phyloP scores from a whole-genome alignment of 1,139 yeast species.

The Meyerozyma guilliermondii region DNA sequence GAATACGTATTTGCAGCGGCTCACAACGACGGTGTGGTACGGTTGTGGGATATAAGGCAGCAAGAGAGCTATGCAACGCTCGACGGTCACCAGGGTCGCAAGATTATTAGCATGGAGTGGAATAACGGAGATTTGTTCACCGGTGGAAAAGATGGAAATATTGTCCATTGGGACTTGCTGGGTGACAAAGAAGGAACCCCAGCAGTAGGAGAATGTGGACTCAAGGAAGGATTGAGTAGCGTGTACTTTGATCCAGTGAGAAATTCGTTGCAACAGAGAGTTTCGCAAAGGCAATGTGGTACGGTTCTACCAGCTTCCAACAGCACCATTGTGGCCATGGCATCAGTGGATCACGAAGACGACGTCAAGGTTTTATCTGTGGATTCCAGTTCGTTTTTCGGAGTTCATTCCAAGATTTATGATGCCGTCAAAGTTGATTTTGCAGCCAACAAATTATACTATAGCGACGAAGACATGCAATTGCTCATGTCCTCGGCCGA shows the following conservation, averaged over 20 bases:
- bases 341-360: conserved; percentile 25
- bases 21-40: conserved; percentile 52
- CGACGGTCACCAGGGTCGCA: conserved; percentile 49
- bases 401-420: conserved; percentile 44
- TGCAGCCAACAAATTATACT: conserved; percentile 23
- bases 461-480: conserved; percentile 29
- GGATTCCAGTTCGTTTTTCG: conserved; percentile 51
- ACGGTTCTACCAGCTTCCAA: conserved; percentile 55
- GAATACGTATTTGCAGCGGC: conserved; percentile 63
- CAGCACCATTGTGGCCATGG: conserved; percentile 41
- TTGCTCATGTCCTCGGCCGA: conserved; percentile 16
- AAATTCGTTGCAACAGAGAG: conserved; percentile 25
- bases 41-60: conserved; percentile 74
- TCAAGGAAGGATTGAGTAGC: conserved; percentile 45
- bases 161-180: conserved; percentile 67
- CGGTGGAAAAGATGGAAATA: conserved; percentile 67
- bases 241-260: conserved; percentile 30
- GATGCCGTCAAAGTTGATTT: conserved; percentile 25
- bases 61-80: conserved; percentile 50
- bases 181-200: conserved; percentile 14
- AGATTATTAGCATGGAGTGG: conserved; percentile 62
- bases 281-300: conserved; percentile 53
- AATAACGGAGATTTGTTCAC: conserved; percentile 52
- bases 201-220: conserved; percentile 24
- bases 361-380: conserved; percentile 43